Evolutionary conservation across 768 basidiomycete species (phyloP).

Genomic region (Mycena maculata): DNA sequence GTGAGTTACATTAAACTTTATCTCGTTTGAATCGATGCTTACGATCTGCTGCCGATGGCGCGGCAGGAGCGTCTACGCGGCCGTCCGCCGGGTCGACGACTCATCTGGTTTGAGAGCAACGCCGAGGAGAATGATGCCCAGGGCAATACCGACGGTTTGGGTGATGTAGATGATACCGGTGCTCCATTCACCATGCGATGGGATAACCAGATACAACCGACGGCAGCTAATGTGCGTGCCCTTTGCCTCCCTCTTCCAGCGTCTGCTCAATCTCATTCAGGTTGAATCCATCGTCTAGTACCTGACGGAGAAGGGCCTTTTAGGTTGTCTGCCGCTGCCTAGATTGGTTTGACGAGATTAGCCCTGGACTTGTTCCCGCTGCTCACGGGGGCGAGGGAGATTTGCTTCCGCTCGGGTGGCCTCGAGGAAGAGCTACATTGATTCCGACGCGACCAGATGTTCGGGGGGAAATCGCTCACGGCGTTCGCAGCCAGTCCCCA

Average conservation of each 20-base stretch:
- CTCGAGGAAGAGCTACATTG: no score
- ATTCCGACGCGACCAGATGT: no score
- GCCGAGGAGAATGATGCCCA: constrained; percentile 92
- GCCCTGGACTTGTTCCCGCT: no score
- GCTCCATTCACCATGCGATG: constrained; percentile 94
- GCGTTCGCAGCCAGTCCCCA: no score
- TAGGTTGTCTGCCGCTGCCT: constrained; percentile 43
- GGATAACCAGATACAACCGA: constrained; percentile 93
- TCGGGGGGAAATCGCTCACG: no score
- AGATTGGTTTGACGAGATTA: constrained; percentile 21
- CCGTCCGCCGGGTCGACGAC: constrained; percentile 94
- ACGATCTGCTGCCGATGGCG: constrained; percentile 98
- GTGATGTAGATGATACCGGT: constrained; percentile 91
- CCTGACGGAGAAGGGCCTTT: constrained; percentile 79
- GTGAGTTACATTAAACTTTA: no score
- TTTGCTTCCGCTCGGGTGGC: no score
- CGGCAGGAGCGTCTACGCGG: constrained; percentile 94
- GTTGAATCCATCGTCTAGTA: constrained; percentile 91
- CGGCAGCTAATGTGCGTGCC: constrained; percentile 81
- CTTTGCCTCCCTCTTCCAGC: neutral
- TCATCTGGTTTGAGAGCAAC: constrained; percentile 93
- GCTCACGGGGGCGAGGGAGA: no score
- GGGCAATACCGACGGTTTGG: constrained; percentile 93
- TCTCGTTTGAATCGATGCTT: no score
- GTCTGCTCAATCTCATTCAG: constrained; percentile 50